phyloP scores from a whole-genome alignment of 352 stramenopile genomes.

The Phytopythium ostracodes region DNA sequence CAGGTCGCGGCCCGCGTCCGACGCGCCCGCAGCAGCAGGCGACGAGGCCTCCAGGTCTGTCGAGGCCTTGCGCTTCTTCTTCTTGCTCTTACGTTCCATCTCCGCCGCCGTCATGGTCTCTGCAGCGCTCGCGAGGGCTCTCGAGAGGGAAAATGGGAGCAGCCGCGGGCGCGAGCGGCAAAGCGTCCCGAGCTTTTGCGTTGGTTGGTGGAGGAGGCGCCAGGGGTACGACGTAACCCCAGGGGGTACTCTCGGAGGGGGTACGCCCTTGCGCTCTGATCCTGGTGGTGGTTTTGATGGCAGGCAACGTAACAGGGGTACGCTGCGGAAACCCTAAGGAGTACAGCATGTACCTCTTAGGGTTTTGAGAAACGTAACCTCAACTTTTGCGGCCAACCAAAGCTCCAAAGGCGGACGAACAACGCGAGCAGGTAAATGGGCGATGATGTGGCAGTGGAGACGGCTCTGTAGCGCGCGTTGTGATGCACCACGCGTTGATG shows the following conservation, averaged over 20 bases:
- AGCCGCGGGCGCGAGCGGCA: neutral
- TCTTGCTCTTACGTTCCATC: slow-evolving; percentile 84
- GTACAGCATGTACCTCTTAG: no score
- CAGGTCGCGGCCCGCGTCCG: slow-evolving; percentile 48
- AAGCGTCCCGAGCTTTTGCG: neutral
- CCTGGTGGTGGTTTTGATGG: neutral
- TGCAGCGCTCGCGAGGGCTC: neutral
- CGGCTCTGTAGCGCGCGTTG: neutral
- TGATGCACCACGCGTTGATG: neutral
- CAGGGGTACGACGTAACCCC: neutral
- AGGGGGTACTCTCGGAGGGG: no score
- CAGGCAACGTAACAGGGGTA: neutral
- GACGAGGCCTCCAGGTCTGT: slow-evolving; percentile 16
- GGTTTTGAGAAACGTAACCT: neutral
- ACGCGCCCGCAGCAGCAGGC: neutral
- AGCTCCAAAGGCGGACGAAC: neutral
- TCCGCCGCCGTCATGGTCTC: slow-evolving; percentile 51
- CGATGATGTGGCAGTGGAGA: neutral
- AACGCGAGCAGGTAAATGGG: neutral
- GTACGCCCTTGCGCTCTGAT: neutral
- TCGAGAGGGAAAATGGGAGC: neutral
- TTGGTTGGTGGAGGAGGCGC: slow-evolving; percentile 5
- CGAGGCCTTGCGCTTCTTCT: slow-evolving; percentile 87
- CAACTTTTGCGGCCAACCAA: neutral
- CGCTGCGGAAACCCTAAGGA: no score